Base-by-base conservation (phyloP, 139 green algal genomes). In the Coccomyxa sp. region DNA sequence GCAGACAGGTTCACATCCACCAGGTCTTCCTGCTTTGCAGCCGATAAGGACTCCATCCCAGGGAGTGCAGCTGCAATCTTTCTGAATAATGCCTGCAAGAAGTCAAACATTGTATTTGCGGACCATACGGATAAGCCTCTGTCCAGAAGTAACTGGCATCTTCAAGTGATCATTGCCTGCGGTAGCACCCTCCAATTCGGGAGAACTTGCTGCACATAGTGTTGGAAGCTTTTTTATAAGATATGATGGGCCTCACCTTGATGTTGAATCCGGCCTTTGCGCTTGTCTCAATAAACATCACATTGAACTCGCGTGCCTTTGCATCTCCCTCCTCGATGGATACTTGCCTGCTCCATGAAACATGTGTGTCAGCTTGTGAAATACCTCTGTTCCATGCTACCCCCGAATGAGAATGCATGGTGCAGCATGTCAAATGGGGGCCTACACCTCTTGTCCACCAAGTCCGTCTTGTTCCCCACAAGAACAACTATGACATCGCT, bases 181-280 rank as follows among this genome's bases (percentile, higher is more conserved):
- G 18, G 63, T 25, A 71, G 63, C 63, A 28, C 7, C 21, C 63
- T 14, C 10, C 63, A 9, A 71, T 71, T 21, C 21, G 63, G 18
- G 18, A 71, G 18, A 71, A 25, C 4, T 28, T 71, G 7, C 18
- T 21, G 63, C 63, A 71, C 18, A 25, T 15, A 25, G 63, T 71
- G 63, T 9, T 4, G 63, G 38, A 51, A 51, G 7, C 38, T 7
- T 11, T 51, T 51, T 51, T 51, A 51, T 51, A 51, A 11, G 38
- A 51, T 7, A 51, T 51, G 7, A 7, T 11, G 38, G 38, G 38
- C 21, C 71, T 14, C 58, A 93, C 92, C 92, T 99, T 99, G 88
- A 99, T 97, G 88, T 99, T 99, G 88, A 99, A 98, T 28, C 97
- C 97, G 28, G 96, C 97, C 88, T 99, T 99, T 27, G 97, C 97